A percentile compares a stretch with the other conserved stretches of the same genome.
Conservation (phyloP, 192 early-diverging fungal genomes). For the Oehlia diaphana region DNA sequence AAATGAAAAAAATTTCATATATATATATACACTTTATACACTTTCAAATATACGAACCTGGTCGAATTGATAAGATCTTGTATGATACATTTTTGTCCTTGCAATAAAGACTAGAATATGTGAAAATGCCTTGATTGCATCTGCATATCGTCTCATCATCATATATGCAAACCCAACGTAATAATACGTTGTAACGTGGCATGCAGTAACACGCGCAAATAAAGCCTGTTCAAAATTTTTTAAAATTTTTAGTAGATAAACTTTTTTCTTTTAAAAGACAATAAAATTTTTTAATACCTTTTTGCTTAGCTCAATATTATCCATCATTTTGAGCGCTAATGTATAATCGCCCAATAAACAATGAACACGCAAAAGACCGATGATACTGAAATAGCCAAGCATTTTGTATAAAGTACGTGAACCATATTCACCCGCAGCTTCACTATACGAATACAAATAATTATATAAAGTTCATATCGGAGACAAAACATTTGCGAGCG, state of each 20-base stretch:
- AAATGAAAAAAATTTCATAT: neutral
- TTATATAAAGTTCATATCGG: neutral
- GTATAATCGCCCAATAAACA: slow-evolving; percentile 95
- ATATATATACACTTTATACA: too few relatives aligned
- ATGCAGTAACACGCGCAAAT: slow-evolving; percentile 94
- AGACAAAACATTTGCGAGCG: neutral
- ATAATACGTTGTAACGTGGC: slow-evolving; percentile 97
- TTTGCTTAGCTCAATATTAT: slow-evolving; percentile 92
- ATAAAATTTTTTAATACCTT: slow-evolving; percentile 43
- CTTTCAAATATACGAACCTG: slow-evolving; percentile 46
- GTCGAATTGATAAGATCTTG: slow-evolving; percentile 88
- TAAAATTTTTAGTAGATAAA: neutral
- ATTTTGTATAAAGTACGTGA: slow-evolving; percentile 90
- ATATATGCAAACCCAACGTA: slow-evolving; percentile 97
- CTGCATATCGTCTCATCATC: slow-evolving; percentile 97
- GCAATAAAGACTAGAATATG: slow-evolving; percentile 89
- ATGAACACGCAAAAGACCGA: slow-evolving; percentile 92
- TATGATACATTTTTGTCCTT: slow-evolving; percentile 93
- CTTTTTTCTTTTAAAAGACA: neutral
- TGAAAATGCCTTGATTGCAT: slow-evolving; percentile 90
- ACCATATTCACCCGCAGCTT: slow-evolving; percentile 89
- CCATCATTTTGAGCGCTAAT: slow-evolving; percentile 93
- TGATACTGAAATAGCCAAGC: slow-evolving; percentile 94
- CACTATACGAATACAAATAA: slow-evolving; percentile 39
- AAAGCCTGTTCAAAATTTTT: slow-evolving; percentile 60